These are phyloP conservation scores for Alloteropsis semialata DNA, from an alignment of 176 grass and related monocot species.

Conservation along the genomic window DNA sequence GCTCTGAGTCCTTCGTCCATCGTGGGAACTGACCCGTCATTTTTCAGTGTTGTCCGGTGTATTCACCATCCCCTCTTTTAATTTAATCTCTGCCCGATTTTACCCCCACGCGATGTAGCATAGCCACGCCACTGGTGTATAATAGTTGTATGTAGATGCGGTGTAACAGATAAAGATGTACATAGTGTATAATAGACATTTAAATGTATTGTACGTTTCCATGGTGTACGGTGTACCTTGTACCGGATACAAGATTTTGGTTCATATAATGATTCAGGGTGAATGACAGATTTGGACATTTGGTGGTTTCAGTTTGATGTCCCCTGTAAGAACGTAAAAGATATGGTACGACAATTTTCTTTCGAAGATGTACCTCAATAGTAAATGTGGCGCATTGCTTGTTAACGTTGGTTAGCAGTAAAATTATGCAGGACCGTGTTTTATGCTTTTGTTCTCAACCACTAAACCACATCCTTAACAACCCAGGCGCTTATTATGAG, in stretches of 20 bases:
- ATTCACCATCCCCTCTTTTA: neutral
- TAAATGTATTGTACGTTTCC: neutral
- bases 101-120: conserved; percentile 26
- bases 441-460: too few species aligned
- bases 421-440: neutral
- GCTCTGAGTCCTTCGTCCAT: conserved; percentile 16
- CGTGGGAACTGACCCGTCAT: conserved; percentile 11
- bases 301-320: neutral
- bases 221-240: too few species aligned
- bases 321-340: neutral
- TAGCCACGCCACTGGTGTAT: conserved; percentile 21
- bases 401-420: neutral
- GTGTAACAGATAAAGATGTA: conserved; percentile 39
- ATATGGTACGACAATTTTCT: too few species aligned
- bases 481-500: too few species aligned
- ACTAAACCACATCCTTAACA: neutral
- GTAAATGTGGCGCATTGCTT: neutral
- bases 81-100: conserved; percentile 16
- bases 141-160: conserved; percentile 38
- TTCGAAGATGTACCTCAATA: neutral
- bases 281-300: neutral
- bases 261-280: neutral
- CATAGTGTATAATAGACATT: conserved; percentile 41
- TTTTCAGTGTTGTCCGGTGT: conserved; percentile 6
- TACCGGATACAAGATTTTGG: neutral